phyloP scores from a whole-genome alignment of 1,139 yeast genomes.

The Diutina scorzettiae region DNA sequence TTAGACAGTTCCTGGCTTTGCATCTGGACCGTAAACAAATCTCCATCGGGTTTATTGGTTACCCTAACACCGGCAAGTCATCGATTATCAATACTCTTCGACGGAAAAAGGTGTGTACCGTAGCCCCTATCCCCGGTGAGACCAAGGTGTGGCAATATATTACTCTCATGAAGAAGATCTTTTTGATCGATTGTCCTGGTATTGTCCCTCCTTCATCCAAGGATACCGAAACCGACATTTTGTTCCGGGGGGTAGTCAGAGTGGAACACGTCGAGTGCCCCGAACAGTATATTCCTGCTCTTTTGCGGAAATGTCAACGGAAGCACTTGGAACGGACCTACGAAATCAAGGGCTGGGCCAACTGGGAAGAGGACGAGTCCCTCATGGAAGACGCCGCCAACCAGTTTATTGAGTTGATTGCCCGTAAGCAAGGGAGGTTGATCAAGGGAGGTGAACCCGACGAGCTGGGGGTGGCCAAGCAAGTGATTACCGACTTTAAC shows the following conservation, averaged over 20 bases:
- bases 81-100: constrained; percentile 89
- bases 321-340: constrained; percentile 93
- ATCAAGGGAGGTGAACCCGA: constrained; percentile 98
- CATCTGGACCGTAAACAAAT: constrained; percentile 93
- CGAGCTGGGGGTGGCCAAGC: constrained; percentile 85
- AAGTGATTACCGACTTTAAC: constrained; percentile 84
- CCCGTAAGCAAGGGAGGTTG: constrained; percentile 85
- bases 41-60: constrained; percentile 94
- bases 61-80: constrained; percentile 95
- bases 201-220: constrained; percentile 91
- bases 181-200: constrained; percentile 96
- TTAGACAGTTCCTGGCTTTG: constrained; percentile 83
- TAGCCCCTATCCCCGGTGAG: constrained; percentile 98
- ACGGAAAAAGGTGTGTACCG: constrained; percentile 90
- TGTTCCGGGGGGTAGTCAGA: constrained; percentile 94
- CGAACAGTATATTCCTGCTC: constrained; percentile 87
- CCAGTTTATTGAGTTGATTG: constrained; percentile 81
- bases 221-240: constrained; percentile 86
- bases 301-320: constrained; percentile 73
- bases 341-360: constrained; percentile 84
- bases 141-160: constrained; percentile 99
- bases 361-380: constrained; percentile 28
- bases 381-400: constrained; percentile 43
- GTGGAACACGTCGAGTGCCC: constrained; percentile 94
- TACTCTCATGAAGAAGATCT: constrained; percentile 90